phyloP scores from a whole-genome alignment of 805 yeast genomes.

The Cyberlindnera xishuangbannaensis region DNA sequence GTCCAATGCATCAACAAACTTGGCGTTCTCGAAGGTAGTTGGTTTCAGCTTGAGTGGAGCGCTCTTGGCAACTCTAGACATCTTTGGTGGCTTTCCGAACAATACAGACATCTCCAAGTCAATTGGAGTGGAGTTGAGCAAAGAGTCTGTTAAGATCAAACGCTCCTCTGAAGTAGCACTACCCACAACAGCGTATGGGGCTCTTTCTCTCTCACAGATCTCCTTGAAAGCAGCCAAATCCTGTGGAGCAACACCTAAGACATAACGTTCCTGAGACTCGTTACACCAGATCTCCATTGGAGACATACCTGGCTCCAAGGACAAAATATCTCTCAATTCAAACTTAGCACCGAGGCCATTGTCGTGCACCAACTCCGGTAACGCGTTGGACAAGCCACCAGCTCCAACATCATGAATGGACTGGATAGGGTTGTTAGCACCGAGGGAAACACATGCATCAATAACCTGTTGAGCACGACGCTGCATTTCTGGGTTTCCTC shows the following conservation, averaged over 20 bases:
- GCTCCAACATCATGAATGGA: slow-evolving; percentile 99
- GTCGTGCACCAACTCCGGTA: slow-evolving; percentile 96
- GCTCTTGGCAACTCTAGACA: slow-evolving; percentile 71
- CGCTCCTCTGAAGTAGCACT: slow-evolving; percentile 84
- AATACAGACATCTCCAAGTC: slow-evolving; percentile 92
- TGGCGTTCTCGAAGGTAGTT: slow-evolving; percentile 32
- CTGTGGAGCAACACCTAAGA: slow-evolving; percentile 80
- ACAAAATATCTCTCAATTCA: slow-evolving; percentile 84
- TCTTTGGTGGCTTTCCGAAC: slow-evolving; percentile 96
- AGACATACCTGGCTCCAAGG: slow-evolving; percentile 96
- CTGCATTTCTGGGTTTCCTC: slow-evolving; percentile 99
- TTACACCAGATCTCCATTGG: slow-evolving; percentile 99
- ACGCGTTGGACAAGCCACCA: slow-evolving; percentile 95
- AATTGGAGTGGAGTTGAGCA: slow-evolving; percentile 79
- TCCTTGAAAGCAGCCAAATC: slow-evolving; percentile 66
- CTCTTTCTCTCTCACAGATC: slow-evolving; percentile 92
- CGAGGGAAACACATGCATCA: slow-evolving; percentile 85
- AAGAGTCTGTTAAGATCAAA: slow-evolving; percentile 71
- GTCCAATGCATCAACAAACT: slow-evolving; percentile 58
- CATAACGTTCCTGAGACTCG: slow-evolving; percentile 98
- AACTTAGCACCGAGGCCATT: slow-evolving; percentile 92
- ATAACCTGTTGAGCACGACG: slow-evolving; percentile 98
- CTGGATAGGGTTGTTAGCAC: slow-evolving; percentile 74
- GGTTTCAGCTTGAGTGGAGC: slow-evolving; percentile 45
- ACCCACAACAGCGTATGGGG: slow-evolving; percentile 95